Evolutionary conservation across 768 basidiomycete species (phyloP).

Genomic region (Tylopilus rubrobrunneus): DNA sequence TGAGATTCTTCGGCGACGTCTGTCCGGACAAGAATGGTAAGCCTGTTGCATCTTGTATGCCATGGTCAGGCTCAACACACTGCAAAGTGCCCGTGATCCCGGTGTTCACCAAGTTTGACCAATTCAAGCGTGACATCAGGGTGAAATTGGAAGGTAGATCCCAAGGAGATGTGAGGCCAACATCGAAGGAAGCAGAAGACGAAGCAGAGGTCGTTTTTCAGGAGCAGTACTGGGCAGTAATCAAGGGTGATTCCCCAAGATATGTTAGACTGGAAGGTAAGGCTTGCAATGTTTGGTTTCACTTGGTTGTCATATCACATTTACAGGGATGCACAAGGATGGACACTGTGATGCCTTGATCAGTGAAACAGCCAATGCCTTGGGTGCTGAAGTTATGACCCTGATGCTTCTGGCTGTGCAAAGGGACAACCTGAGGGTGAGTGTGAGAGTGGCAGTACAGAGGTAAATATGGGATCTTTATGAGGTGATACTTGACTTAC

Average conservation of each 20-base stretch:
- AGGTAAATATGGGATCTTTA: background rate
- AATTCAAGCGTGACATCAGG: background rate
- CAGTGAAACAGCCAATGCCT: background rate
- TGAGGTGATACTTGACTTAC: background rate
- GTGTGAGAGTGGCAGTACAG: background rate
- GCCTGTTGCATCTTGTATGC: background rate
- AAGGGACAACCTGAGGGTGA: background rate
- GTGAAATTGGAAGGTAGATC: background rate
- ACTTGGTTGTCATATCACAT: background rate
- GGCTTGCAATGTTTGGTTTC: background rate
- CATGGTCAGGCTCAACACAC: background rate
- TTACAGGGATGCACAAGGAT: background rate
- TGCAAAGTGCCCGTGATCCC: background rate
- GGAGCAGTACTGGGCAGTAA: background rate
- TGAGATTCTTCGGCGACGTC: background rate
- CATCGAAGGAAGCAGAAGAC: background rate
- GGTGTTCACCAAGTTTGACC: background rate
- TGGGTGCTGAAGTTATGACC: background rate
- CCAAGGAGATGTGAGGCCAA: background rate
- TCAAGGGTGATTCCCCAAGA: background rate
- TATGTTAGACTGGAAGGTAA: background rate
- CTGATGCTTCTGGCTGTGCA: background rate
- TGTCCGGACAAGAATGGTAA: background rate
- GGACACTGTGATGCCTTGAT: background rate
- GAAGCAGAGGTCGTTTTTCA: background rate